Evolutionary conservation across 2,329 filamentous ascomycete species (phyloP), one percentile per base, ranked within the genome.

Genomic region (Trichophaea hybrida): DNA sequence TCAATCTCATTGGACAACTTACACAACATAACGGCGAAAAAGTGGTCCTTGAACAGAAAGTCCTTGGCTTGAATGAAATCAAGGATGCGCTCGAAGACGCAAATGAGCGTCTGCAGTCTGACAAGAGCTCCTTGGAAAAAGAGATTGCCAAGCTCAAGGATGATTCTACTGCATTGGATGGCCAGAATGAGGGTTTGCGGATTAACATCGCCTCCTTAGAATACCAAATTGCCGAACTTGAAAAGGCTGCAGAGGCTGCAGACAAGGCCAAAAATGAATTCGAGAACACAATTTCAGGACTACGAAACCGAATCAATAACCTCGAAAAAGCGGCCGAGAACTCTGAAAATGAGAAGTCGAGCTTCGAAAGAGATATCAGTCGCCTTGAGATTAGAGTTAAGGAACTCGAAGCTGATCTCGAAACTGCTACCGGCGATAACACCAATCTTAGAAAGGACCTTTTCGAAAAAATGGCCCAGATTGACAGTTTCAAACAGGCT

Each of bases 81-180:
- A 57, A 57, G 8, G 17, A 57, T 15, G 55, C 32, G 13, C 55
- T 57, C 5, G 32, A 12, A 35, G 15, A 12, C 15, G 55, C 55
- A 15, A 57, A 57, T 12, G 55, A 57, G 10, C 24, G 32, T 17
- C 33, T 57, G 10, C 55, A 49, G 31, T 17, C 17, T 4, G 55
- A 57, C 17, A 57, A 57, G 33, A 35, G 15, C 34, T 13, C 32
- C 10, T 35, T 57, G 12, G 44, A 57, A 37, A 31, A 8, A 6
- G 38, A 59, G 37, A 62, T 65, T 35, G 31, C 52, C 17, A 38
- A 31, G 17, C 49, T 65, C 38, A 40, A 65, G 33, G 55, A 56
- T 12, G 49, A 38, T 10, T 59, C 53, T 24, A 32, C 43, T 24
- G 17, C 35, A 33, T 60, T 57, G 1, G 54, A 43, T 13, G 53